Percentiles rank a stretch among this genome's conserved stretches.
Conservation (phyloP, 176 grass and related monocot species). For the Oryza australiensis region DNA sequence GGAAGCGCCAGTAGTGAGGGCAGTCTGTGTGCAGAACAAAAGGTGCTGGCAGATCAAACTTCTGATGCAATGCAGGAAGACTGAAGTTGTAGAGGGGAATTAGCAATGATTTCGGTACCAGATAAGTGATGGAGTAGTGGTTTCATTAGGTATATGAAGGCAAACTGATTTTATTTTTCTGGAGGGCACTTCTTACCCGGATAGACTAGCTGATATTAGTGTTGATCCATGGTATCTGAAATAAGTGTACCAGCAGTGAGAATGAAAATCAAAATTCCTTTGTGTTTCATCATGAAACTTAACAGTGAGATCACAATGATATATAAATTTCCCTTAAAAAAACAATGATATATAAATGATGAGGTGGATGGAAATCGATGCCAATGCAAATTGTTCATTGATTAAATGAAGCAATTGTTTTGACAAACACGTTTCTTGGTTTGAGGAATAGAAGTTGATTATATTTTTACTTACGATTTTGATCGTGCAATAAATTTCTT, state of each 20-base stretch:
- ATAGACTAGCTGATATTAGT: conserved; percentile 84
- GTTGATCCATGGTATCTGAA: conserved; percentile 97
- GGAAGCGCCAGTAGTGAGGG: conserved; percentile 90
- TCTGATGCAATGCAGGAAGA: conserved; percentile 92
- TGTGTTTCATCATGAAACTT: conserved; percentile 2
- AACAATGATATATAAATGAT: background rate
- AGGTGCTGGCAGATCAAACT: conserved; percentile 94
- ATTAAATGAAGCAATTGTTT: conserved; percentile 2
- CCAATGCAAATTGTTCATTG: conserved; percentile 2
- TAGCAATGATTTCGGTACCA: background rate
- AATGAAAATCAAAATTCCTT: background rate
- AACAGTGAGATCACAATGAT: conserved; percentile 5
- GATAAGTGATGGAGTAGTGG: background rate
- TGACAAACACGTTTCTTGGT: background rate
- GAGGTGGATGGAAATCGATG: conserved; percentile 2
- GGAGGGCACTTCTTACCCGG: conserved; percentile 56
- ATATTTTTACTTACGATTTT: conserved; percentile 65
- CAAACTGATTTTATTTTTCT: conserved; percentile 7
- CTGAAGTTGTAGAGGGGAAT: conserved; percentile 51
- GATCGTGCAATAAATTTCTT: conserved; percentile 96
- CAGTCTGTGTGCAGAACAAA: conserved; percentile 98
- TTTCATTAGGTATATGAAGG: background rate
- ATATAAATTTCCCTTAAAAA: too few species aligned
- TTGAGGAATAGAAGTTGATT: conserved; percentile 4
- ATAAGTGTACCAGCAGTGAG: conserved; percentile 30